Conservation (phyloP, 495 filamentous ascomycete species). For the Penicillium dipodomyicola region DNA sequence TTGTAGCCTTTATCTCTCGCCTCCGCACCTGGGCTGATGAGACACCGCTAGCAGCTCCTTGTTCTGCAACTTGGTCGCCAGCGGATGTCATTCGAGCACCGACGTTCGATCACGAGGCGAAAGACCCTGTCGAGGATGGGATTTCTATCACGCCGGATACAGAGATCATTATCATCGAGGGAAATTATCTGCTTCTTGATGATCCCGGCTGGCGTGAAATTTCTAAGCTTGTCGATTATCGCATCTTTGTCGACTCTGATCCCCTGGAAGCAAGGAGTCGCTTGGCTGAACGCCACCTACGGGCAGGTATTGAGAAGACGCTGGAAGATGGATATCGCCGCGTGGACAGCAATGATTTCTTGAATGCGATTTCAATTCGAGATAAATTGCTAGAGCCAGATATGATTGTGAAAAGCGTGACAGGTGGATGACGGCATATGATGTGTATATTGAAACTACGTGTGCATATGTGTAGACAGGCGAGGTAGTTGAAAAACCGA, state of each 20-base stretch:
- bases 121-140: constrained; percentile 40
- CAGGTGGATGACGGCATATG: background rate
- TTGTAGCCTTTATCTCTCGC: constrained; percentile 27
- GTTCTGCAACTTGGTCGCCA: constrained; percentile 6
- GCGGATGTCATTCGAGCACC: constrained; percentile 28
- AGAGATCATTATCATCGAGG: constrained; percentile 40
- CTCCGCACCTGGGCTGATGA: constrained; percentile 28
- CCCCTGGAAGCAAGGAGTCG: constrained; percentile 31
- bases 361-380: constrained; percentile 35
- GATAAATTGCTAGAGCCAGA: constrained; percentile 30
- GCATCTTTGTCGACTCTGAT: constrained; percentile 41
- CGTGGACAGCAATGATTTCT: constrained; percentile 43
- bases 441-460: background rate
- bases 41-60: constrained; percentile 15
- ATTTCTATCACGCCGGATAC: constrained; percentile 32
- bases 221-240: constrained; percentile 28
- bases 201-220: constrained; percentile 33
- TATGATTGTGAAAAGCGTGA: constrained; percentile 31
- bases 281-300: constrained; percentile 38
- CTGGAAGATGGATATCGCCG: constrained; percentile 39
- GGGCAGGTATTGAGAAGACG: constrained; percentile 40
- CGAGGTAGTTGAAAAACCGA: background rate
- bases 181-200: constrained; percentile 38
- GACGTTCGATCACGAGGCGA: constrained; percentile 40
- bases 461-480: too few relatives aligned